Conservation (phyloP, 129 eudicot genomes). For the Escallonia rubra region DNA sequence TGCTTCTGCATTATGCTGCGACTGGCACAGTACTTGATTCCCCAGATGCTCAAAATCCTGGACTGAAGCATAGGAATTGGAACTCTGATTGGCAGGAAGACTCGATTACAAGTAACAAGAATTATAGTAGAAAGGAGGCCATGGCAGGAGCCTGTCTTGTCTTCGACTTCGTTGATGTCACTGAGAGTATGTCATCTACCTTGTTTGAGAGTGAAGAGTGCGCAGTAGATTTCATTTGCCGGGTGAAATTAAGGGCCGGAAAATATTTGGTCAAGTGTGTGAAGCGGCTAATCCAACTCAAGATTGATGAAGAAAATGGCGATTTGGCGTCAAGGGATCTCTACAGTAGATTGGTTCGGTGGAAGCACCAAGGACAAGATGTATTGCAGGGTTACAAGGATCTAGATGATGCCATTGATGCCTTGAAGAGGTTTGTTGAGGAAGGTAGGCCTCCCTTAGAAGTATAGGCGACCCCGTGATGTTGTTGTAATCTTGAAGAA, state of each 20-base stretch:
- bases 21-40: constrained; percentile 40
- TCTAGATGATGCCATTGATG: constrained; percentile 30
- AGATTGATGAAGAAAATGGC: constrained; percentile 18
- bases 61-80: constrained; percentile 25
- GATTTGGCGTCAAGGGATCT: constrained; percentile 39
- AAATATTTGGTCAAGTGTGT: constrained; percentile 61
- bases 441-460: constrained; percentile 4
- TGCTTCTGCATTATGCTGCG: constrained; percentile 69
- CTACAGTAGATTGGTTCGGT: constrained; percentile 34
- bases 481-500: too few relatives aligned
- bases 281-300: constrained; percentile 32
- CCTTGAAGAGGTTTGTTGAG: constrained; percentile 30
- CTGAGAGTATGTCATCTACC: constrained; percentile 48
- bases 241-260: constrained; percentile 34
- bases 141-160: constrained; percentile 57
- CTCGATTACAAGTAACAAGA: constrained; percentile 14
- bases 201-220: constrained; percentile 38
- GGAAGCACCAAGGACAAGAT: constrained; percentile 59
- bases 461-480: neutral
- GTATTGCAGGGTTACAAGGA: constrained; percentile 43
- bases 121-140: constrained; percentile 33
- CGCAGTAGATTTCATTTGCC: constrained; percentile 38
- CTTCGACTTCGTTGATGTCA: constrained; percentile 48
- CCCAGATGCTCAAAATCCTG: constrained; percentile 16
- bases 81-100: constrained; percentile 13